Percentiles rank a stretch among this genome's conserved stretches.
These are phyloP conservation scores for Aaosphaeria pasadenensis DNA, from an alignment of 2,329 filamentous ascomycete genomes.

Conservation along the genomic window DNA sequence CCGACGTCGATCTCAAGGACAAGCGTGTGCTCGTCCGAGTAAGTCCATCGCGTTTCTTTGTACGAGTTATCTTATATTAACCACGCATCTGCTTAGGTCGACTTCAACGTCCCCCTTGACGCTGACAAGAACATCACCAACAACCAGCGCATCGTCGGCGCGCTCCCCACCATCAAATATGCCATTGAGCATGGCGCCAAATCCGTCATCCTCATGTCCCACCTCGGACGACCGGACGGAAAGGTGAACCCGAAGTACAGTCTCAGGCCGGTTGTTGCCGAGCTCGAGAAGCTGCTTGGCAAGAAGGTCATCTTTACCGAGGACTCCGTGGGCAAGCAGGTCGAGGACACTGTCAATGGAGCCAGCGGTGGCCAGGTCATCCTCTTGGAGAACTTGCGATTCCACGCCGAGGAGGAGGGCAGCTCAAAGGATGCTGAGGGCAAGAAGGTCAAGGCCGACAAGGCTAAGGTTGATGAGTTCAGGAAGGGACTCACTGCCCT, in stretches of 20 bases:
- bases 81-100: conserved; percentile 63
- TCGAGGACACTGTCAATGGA: conserved; percentile 84
- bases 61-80: neutral
- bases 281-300: conserved; percentile 86
- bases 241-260: conserved; percentile 90
- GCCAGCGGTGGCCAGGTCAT: conserved; percentile 79
- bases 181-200: conserved; percentile 87
- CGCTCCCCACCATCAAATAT: conserved; percentile 92
- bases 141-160: conserved; percentile 96
- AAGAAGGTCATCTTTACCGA: conserved; percentile 84
- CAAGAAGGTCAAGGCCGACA: conserved; percentile 98
- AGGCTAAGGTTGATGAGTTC: conserved; percentile 88
- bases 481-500: conserved; percentile 91
- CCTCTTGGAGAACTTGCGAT: conserved; percentile 95
- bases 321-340: conserved; percentile 85
- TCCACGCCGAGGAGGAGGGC: conserved; percentile 97
- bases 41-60: conserved; percentile 41
- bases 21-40: conserved; percentile 98
- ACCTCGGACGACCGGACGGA: conserved; percentile 93
- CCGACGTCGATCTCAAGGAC: conserved; percentile 93
- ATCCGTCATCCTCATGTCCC: conserved; percentile 95
- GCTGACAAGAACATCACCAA: conserved; percentile 92
- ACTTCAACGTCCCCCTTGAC: conserved; percentile 99
- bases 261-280: conserved; percentile 83
- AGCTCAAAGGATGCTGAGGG: conserved; percentile 90